phyloP scores from a whole-genome alignment of 352 stramenopile genomes.

The Globisporangium cederbergense region DNA sequence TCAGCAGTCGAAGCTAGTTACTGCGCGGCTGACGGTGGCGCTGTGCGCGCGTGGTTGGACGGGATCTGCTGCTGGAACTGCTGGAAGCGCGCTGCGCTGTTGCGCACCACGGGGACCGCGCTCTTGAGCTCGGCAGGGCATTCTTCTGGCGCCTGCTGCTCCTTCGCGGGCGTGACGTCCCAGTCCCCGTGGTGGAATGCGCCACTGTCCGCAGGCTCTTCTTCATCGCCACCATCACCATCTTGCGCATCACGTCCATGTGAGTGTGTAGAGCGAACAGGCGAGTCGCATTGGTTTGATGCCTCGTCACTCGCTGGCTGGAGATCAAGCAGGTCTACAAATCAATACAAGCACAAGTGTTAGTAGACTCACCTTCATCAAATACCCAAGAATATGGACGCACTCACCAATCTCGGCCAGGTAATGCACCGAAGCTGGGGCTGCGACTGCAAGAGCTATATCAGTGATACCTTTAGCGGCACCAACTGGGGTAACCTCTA shows the following conservation, averaged over 20 bases:
- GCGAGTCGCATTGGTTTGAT: conserved; percentile 58
- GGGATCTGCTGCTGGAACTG: conserved; percentile 60
- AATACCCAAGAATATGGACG: not conserved
- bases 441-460: not conserved
- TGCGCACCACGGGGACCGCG: conserved; percentile 18
- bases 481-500: not conserved
- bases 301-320: conserved; percentile 17
- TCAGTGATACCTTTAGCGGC: not conserved
- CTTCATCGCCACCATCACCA: not conserved
- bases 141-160: conserved; percentile 20
- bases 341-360: not conserved
- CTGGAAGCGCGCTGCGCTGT: conserved; percentile 28
- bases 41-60: conserved; percentile 30
- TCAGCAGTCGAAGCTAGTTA: not conserved
- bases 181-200: conserved; percentile 11
- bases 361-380: not conserved
- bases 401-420: conserved; percentile 11
- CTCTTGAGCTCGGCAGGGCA: conserved; percentile 11
- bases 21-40: not conserved
- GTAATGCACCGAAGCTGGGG: not conserved
- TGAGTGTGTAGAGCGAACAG: not conserved
- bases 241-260: not conserved
- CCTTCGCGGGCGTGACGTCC: conserved; percentile 14
- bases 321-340: conserved; percentile 24
- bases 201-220: not conserved